Percentiles rank a stretch among this genome's conserved stretches.
phyloP scores from a whole-genome alignment of 108 stramenopile genomes.

The Aurantiochytrium sp. region DNA sequence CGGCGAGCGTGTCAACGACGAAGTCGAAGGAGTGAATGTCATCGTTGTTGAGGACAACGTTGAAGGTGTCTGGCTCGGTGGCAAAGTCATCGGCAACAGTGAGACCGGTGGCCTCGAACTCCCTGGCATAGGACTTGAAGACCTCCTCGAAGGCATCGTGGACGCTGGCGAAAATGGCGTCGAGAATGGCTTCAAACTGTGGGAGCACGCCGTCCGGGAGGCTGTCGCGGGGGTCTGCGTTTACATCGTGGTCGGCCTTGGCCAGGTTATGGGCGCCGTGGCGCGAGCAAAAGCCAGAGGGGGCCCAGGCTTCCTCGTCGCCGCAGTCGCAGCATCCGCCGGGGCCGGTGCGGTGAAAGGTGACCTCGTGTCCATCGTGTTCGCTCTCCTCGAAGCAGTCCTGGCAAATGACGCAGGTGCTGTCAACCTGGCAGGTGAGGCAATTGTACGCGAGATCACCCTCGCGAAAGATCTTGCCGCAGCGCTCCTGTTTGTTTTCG shows the following conservation, averaged over 20 bases:
- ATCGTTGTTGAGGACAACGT: slow-evolving; percentile 52
- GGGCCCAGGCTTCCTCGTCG: slow-evolving; percentile 91
- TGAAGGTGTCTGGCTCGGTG: not conserved
- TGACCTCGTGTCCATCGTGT: slow-evolving; percentile 93
- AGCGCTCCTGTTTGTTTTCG: slow-evolving; percentile 39
- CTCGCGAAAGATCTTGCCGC: slow-evolving; percentile 88
- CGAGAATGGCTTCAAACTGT: not conserved
- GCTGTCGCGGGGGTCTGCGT: not conserved
- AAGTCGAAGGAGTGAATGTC: slow-evolving; percentile 52
- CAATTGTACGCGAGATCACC: slow-evolving; percentile 98
- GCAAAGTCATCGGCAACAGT: not conserved
- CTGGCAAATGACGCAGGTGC: slow-evolving; percentile 94
- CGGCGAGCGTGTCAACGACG: slow-evolving; percentile 35
- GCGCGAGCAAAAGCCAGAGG: slow-evolving; percentile 73
- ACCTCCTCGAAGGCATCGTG: not conserved
- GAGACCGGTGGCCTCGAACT: not conserved
- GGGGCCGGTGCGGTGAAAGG: slow-evolving; percentile 88
- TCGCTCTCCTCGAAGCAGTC: slow-evolving; percentile 77
- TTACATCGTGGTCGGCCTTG: not conserved
- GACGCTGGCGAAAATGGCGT: not conserved
- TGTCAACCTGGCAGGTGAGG: slow-evolving; percentile 87
- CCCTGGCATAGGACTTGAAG: not conserved
- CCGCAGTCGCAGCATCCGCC: slow-evolving; percentile 99
- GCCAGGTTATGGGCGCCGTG: slow-evolving; percentile 61
- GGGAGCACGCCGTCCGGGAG: not conserved